phyloP scores from a whole-genome alignment of 2,329 filamentous ascomycete species.

The Colletotrichum orbiculare region DNA sequence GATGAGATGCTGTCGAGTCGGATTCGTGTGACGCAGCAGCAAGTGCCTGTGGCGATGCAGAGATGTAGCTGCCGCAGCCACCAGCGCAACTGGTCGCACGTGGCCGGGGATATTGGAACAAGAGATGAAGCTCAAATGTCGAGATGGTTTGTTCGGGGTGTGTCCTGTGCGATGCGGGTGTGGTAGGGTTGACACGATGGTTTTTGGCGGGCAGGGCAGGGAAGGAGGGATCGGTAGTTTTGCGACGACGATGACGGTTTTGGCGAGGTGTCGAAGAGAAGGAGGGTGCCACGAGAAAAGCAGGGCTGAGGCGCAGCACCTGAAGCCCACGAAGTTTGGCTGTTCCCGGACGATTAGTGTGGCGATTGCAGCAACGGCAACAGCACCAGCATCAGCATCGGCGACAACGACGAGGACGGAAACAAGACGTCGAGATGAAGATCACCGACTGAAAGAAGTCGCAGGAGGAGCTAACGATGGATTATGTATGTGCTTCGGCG shows the following conservation, averaged over 20 bases:
- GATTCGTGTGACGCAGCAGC: neutral
- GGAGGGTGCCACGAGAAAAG: neutral
- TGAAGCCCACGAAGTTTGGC: no score
- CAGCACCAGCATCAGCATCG: no score
- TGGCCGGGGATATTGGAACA: neutral
- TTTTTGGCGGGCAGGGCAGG: no score
- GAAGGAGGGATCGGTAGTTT: no score
- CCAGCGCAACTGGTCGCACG: neutral
- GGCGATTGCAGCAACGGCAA: no score
- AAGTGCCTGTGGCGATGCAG: neutral
- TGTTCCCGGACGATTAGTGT: no score
- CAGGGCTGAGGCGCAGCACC: slow-evolving; percentile 16
- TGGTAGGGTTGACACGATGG: no score
- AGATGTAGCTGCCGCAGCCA: no score
- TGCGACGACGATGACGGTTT: neutral
- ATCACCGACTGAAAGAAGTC: neutral
- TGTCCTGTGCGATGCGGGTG: neutral
- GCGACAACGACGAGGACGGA: slow-evolving; percentile 5
- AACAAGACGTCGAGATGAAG: no score
- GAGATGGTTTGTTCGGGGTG: neutral
- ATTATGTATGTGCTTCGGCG: slow-evolving; percentile 22
- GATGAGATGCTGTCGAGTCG: neutral
- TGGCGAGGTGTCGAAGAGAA: slow-evolving; percentile 2
- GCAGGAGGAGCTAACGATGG: neutral
- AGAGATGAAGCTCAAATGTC: neutral